Base-by-base conservation (phyloP, 208 protist species). In the Angomonas deanei region DNA sequence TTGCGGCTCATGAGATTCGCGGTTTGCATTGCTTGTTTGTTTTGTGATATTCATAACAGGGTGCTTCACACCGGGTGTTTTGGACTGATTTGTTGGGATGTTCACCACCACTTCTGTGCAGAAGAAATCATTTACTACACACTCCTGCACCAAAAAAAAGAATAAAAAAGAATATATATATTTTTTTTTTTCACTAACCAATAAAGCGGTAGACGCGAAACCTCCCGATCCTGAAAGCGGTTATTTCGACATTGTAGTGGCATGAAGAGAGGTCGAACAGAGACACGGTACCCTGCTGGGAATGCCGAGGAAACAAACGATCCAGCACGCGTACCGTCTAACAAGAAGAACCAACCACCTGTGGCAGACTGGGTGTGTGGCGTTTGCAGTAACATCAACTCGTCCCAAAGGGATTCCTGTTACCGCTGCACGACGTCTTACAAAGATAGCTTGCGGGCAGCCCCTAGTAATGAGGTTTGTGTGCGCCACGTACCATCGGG, bases 361-460 rank as follows among this genome's bases (percentile, higher is more conserved):
- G 42, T 30, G 11, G 60, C 61, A 2, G 88, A 91, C 48, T 94
- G 88, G 88, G 66, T 82, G n/a, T 94, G 88, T 57, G 78, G 77
- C 11, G 80, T 94, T 27, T 94, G 88, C 69, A 88, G 84, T 64
- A 94, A 94, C 58, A 75, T 76, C 42, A 94, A 94, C 65, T 90
- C 84, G 0, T 36, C 61, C 38, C 64, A 83, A 58, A 84, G 88
- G 4, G 59, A 72, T 23, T 64, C 59, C 23, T 94, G 88, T 69
- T 92, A 79, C 53, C 74, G 88, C 21, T 94, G 88, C 67, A 72
- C 70, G 30, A 74, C 70, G 13, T 23, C 42, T 36, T 88, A 81
- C 55, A 47, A 56, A 4, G 66, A 78, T 17, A 84, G 70, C 48
- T 32, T 73, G 13, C 66, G 64, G 15, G 72, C 78, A 23, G 68